Percentiles rank a stretch among this genome's conserved stretches.
Conservation (phyloP, 2,329 filamentous ascomycete genomes). For the Xenoacremonium recifei region DNA sequence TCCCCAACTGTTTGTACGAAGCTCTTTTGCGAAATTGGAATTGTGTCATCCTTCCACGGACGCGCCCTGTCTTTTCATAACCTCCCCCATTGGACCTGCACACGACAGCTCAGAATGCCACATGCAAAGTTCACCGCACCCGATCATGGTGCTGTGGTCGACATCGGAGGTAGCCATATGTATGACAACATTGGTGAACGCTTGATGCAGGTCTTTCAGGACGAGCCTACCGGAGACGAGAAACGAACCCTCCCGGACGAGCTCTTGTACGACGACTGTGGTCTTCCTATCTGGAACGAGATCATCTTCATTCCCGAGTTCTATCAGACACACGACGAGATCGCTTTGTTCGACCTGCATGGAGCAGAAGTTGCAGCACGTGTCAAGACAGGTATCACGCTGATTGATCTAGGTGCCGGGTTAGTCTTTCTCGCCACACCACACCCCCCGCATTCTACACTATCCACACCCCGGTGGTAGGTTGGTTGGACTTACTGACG, state of each 20-base stretch:
- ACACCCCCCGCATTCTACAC: background rate
- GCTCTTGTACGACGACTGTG: constrained; percentile 38
- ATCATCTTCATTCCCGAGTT: constrained; percentile 40
- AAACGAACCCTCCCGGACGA: constrained; percentile 37
- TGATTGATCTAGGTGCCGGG: constrained; percentile 43
- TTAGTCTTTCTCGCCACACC: constrained; percentile 26
- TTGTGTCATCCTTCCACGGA: no score
- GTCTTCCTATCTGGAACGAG: constrained; percentile 39
- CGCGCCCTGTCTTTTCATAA: no score
- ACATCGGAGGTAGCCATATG: constrained; percentile 39
- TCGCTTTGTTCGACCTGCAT: constrained; percentile 33
- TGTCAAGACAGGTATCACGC: constrained; percentile 29
- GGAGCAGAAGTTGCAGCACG: constrained; percentile 33
- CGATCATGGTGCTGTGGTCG: constrained; percentile 32
- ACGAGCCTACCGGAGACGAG: constrained; percentile 18
- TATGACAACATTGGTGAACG: constrained; percentile 24
- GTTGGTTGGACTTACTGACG: constrained; percentile 18
- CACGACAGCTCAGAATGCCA: no score
- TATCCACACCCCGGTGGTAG: constrained; percentile 11
- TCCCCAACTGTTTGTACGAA: no score
- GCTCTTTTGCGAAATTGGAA: no score
- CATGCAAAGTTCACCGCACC: constrained; percentile 16
- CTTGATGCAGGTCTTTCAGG: constrained; percentile 25
- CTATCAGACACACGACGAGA: constrained; percentile 42
- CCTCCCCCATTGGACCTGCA: no score